Percentiles rank a stretch among this genome's conserved stretches.
Evolutionary conservation across 768 basidiomycete species (phyloP).

Genomic region (Mycena polygramma): DNA sequence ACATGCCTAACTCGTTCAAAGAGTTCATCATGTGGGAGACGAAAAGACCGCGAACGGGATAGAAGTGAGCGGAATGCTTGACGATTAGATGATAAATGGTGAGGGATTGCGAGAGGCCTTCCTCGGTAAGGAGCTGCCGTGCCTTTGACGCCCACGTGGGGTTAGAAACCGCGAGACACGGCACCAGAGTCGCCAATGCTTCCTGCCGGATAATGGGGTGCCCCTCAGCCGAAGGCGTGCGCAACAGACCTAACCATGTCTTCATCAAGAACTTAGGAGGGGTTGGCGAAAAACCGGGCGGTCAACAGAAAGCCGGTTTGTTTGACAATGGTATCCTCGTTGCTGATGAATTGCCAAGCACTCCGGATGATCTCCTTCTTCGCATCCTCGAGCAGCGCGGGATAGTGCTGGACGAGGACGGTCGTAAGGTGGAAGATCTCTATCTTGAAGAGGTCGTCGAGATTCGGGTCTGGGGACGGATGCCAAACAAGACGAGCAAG

Average conservation of each 20-base stretch:
- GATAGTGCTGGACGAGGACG: conserved; percentile 87
- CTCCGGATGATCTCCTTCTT: conserved; percentile 95
- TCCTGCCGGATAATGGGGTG: conserved; percentile 82
- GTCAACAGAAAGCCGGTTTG: conserved; percentile 92
- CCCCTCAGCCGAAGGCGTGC: conserved; percentile 79
- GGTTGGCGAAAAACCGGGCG: conserved; percentile 92
- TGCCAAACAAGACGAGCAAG: conserved; percentile 87
- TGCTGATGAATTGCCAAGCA: conserved; percentile 90
- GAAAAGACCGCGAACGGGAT: conserved; percentile 92
- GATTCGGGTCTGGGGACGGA: conserved; percentile 71
- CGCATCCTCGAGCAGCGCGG: conserved; percentile 81
- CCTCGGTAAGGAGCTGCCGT: conserved; percentile 88
- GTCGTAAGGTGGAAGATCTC: conserved; percentile 93
- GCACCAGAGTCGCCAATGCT: conserved; percentile 88
- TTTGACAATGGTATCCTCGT: conserved; percentile 91
- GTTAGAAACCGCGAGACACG: conserved; percentile 79
- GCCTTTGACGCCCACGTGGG: conserved; percentile 87
- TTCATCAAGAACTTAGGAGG: conserved; percentile 92
- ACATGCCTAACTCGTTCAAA: conserved; percentile 88
- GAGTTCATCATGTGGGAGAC: conserved; percentile 94
- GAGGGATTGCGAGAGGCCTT: conserved; percentile 78
- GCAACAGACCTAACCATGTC: conserved; percentile 92
- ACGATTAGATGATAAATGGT: conserved; percentile 94
- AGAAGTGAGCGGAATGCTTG: conserved; percentile 92
- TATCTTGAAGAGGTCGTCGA: conserved; percentile 90